Evolutionary conservation across 257 asterid species (phyloP).

Genomic region (Fraxinus americana): DNA sequence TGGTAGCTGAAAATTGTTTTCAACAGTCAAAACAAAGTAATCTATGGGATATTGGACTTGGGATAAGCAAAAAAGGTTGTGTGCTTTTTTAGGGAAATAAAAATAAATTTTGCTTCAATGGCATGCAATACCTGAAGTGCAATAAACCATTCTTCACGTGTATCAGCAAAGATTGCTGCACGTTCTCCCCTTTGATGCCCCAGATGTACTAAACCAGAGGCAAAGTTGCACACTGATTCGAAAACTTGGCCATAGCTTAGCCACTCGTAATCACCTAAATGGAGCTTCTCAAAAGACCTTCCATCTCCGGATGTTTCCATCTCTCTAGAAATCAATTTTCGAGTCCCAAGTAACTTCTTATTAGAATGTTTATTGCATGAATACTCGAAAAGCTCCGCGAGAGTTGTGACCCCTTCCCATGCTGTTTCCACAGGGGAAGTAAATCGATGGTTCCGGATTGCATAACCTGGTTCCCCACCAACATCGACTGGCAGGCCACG

Average conservation of each 20-base stretch:
- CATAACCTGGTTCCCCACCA: slow-evolving; percentile 80
- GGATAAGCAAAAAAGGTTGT: not conserved
- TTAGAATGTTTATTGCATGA: slow-evolving; percentile 59
- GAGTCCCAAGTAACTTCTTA: slow-evolving; percentile 72
- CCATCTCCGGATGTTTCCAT: slow-evolving; percentile 64
- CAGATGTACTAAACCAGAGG: slow-evolving; percentile 83
- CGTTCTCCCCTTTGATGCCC: slow-evolving; percentile 93
- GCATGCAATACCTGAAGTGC: slow-evolving; percentile 75
- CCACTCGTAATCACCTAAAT: slow-evolving; percentile 95
- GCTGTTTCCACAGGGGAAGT: slow-evolving; percentile 75
- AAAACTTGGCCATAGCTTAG: slow-evolving; percentile 76
- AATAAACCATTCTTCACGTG: slow-evolving; percentile 92
- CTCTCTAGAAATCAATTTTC: slow-evolving; percentile 71
- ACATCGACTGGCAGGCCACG: slow-evolving; percentile 76
- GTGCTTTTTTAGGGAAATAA: slow-evolving; percentile 1
- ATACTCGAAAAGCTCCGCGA: slow-evolving; percentile 89
- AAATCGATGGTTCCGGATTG: slow-evolving; percentile 69
- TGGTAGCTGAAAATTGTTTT: not conserved
- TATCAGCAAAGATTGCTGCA: slow-evolving; percentile 95
- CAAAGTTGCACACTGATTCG: slow-evolving; percentile 74
- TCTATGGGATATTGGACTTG: not conserved
- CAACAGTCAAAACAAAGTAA: slow-evolving; percentile 13
- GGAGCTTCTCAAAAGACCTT: slow-evolving; percentile 93
- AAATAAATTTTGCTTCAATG: not conserved
- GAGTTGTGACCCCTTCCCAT: slow-evolving; percentile 94